Evolutionary conservation across 345 rosid species (phyloP).

Genomic region (Punica granatum): DNA sequence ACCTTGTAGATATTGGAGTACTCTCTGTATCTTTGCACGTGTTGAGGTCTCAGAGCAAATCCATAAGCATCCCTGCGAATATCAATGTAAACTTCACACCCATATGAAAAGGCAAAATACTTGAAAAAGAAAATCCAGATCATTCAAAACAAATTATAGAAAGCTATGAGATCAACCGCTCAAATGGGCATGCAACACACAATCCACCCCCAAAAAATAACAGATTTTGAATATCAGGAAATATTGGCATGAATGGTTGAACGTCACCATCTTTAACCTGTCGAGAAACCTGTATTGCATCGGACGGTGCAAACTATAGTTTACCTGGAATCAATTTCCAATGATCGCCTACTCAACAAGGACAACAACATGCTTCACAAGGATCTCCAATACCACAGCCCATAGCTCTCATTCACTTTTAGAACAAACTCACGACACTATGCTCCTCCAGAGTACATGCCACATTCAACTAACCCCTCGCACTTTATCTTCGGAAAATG

Average conservation of each 20-base stretch:
- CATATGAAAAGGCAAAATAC: background rate
- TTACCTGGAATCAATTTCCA: slow-evolving; percentile 95
- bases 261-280: too few species aligned
- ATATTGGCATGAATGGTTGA: too few species aligned
- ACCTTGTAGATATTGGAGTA: slow-evolving; percentile 67
- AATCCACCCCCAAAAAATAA: too few species aligned
- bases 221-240: too few species aligned
- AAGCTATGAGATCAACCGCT: too few species aligned
- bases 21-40: slow-evolving; percentile 65
- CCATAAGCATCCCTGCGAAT: slow-evolving; percentile 80
- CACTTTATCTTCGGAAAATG: background rate
- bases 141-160: too few species aligned
- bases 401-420: slow-evolving; percentile 52
- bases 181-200: too few species aligned
- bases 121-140: too few species aligned
- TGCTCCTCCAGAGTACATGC: background rate
- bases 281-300: too few species aligned
- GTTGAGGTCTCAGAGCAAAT: slow-evolving; percentile 96
- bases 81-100: background rate
- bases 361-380: slow-evolving; percentile 88
- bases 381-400: slow-evolving; percentile 39
- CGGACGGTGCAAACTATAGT: background rate
- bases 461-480: background rate
- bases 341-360: slow-evolving; percentile 86
- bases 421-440: slow-evolving; percentile 12